phyloP scores from a whole-genome alignment of 148 eudicot genomes.

The Diospyros lotus region DNA sequence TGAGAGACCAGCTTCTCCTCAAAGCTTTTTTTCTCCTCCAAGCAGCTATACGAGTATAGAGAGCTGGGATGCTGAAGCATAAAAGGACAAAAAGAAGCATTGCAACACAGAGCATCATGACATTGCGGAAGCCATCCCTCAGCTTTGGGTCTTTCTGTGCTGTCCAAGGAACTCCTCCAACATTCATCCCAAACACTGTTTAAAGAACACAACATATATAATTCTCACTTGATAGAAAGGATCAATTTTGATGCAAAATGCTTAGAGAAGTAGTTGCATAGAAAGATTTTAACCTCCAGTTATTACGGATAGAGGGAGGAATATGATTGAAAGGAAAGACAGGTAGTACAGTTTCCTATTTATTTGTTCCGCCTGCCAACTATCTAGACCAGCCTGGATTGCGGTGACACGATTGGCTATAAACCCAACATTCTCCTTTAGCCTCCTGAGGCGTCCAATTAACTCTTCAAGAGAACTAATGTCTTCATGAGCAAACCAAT shows the following conservation, averaged over 20 bases:
- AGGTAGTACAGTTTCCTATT: slow-evolving; percentile 85
- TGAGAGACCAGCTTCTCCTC: slow-evolving; percentile 59
- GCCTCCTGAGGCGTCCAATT: slow-evolving; percentile 71
- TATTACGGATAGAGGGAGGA: slow-evolving; percentile 83
- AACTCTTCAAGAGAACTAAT: slow-evolving; percentile 70
- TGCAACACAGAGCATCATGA: slow-evolving; percentile 54
- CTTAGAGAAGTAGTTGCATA: not conserved
- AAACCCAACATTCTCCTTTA: slow-evolving; percentile 93
- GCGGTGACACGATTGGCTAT: slow-evolving; percentile 91
- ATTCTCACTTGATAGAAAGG: not conserved
- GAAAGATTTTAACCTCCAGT: slow-evolving; percentile 68
- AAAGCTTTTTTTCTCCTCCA: slow-evolving; percentile 55
- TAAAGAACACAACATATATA: slow-evolving; percentile 4
- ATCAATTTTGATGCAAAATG: not conserved
- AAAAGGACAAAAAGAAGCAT: slow-evolving; percentile 59
- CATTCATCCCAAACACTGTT: slow-evolving; percentile 97
- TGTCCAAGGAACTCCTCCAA: slow-evolving; percentile 99
- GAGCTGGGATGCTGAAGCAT: slow-evolving; percentile 61
- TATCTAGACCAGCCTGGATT: slow-evolving; percentile 90
- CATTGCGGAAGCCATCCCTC: slow-evolving; percentile 74
- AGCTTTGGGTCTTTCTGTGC: slow-evolving; percentile 54
- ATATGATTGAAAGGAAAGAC: slow-evolving; percentile 83
- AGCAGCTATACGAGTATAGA: slow-evolving; percentile 49
- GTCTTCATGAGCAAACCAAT: slow-evolving; percentile 74
- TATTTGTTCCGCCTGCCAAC: slow-evolving; percentile 96